Percentiles rank a stretch among this genome's conserved stretches.
These are phyloP conservation scores for Panicum virgatum DNA, from an alignment of 202 grass and related monocot genomes.

Conservation along the genomic window DNA sequence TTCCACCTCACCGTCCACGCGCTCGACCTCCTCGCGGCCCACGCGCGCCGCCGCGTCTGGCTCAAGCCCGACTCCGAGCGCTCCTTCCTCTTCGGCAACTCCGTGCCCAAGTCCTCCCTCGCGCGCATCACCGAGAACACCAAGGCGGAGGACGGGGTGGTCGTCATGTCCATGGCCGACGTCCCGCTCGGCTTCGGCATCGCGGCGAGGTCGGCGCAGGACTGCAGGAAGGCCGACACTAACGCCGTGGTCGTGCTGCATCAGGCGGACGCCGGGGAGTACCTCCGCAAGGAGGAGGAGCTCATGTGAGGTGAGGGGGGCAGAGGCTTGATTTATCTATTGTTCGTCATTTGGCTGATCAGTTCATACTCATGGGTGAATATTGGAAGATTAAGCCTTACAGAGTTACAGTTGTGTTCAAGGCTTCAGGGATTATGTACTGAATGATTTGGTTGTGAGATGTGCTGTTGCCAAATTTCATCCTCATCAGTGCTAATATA, in stretches of 20 bases:
- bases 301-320: slow-evolving; percentile 68
- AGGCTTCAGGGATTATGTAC: not conserved
- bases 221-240: slow-evolving; percentile 80
- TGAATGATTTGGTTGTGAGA: slow-evolving; percentile 13
- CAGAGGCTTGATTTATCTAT: not conserved
- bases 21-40: slow-evolving; percentile 78
- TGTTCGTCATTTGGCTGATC: not conserved
- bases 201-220: slow-evolving; percentile 70
- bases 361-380: not conserved
- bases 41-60: slow-evolving; percentile 83
- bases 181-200: slow-evolving; percentile 79
- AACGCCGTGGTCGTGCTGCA: slow-evolving; percentile 80
- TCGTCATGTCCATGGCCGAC: slow-evolving; percentile 86
- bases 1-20: slow-evolving; percentile 86
- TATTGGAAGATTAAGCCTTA: not conserved
- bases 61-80: slow-evolving; percentile 86
- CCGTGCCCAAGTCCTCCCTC: slow-evolving; percentile 75
- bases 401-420: not conserved
- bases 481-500: not conserved
- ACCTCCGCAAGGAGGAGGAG: slow-evolving; percentile 79
- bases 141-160: slow-evolving; percentile 68
- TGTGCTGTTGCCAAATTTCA: not conserved
- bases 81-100: slow-evolving; percentile 84
- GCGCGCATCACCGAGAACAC: slow-evolving; percentile 64
- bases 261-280: slow-evolving; percentile 75